phyloP scores from a whole-genome alignment of 495 filamentous ascomycete species.

The Penicillium roqueforti region DNA sequence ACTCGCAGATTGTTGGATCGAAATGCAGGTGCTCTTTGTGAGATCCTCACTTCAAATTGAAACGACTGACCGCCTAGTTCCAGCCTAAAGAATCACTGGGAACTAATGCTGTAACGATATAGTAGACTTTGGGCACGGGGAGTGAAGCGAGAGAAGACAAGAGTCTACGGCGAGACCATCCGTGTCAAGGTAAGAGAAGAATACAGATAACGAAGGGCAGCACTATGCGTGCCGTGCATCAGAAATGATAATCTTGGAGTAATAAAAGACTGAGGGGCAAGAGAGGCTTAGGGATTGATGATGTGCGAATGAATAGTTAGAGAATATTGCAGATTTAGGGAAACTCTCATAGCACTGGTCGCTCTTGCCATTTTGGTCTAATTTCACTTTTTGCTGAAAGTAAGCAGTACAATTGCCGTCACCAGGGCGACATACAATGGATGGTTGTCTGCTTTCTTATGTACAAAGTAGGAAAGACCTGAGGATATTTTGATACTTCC shows the following conservation, averaged over 20 bases:
- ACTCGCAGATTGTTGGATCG: neutral
- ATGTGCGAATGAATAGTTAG: neutral
- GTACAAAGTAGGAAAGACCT: neutral
- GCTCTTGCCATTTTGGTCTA: neutral
- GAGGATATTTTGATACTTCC: neutral
- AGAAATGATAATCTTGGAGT: conserved; percentile 1
- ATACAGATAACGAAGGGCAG: neutral
- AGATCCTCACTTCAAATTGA: neutral
- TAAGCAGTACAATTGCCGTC: neutral
- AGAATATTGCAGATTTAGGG: neutral
- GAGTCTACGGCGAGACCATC: neutral
- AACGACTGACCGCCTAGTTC: neutral
- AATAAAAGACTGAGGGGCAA: neutral
- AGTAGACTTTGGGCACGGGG: neutral
- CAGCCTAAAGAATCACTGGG: neutral
- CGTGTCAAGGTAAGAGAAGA: neutral
- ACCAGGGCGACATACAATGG: neutral
- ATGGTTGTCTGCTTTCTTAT: neutral
- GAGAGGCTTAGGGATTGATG: conserved; percentile 1
- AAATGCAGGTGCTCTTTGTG: neutral
- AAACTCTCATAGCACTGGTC: neutral
- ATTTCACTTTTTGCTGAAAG: neutral
- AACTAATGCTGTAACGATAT: conserved; percentile 4
- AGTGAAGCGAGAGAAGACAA: conserved; percentile 7
- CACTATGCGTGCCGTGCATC: neutral